Evolutionary conservation across 257 asterid genomes (phyloP), one percentile per base, ranked within the genome.

Genomic region (Handroanthus guayacan): DNA sequence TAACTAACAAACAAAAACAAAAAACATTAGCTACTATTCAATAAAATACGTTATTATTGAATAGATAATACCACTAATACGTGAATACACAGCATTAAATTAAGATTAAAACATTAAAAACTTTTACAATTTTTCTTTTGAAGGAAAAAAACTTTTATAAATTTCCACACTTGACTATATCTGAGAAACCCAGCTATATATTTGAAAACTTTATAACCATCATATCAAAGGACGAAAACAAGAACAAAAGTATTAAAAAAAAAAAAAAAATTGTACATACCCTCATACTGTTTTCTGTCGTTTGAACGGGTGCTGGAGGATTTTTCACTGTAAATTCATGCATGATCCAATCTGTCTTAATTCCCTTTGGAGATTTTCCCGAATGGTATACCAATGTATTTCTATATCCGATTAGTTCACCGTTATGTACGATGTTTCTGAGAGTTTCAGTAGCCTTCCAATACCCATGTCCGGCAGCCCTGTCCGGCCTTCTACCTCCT

Each of bases 391-490:
- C 70, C 43, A 76, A 50, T 2, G 75, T 1, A 13, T 68, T 70
- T 9, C 31, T 11, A 17, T 1, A 25, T 34, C 80, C 75, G 1
- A 68, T n/a, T 0, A 9, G 7, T 12, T 44, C 14, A 2, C 16
- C 9, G 0, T 45, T 14, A 20, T 25, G 13, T 1, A 0, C 9
- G 0, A 76, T 41, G 0, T 17, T 4, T 12, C 3, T 58, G 17
- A 68, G 71, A 5, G 25, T 17, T 13, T 75, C 80, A 4, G 80
- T 76, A 9, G 80, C 80, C 51, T 68, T 76, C 80, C 80, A 76
- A 44, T 45, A 68, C 0, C 80, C 80, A 12, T 36, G 34, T 11
- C 62, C 75, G 6, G 75, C 68, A 4, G 55, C 4, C 2, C 80
- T 38, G 0, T 7, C 45, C 2, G 80, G 75, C 14, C 80, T 51